Evolutionary conservation across 129 eudicot species (phyloP), one percentile per base, ranked within the genome.

Genomic region (Gnaphalium uliginosum): DNA sequence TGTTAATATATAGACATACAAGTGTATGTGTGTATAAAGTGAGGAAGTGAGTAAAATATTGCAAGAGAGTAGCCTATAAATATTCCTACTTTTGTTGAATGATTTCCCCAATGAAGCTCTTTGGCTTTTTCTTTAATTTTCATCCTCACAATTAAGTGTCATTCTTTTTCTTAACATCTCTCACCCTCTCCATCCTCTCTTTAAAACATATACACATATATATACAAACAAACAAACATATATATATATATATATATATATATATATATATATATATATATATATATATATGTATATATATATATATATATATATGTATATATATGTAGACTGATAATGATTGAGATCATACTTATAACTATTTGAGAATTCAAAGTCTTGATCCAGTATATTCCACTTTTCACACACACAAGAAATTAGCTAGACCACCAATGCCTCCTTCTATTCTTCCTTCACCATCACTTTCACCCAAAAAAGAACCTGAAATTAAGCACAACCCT

Each of bases 51-150:
- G 74, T 77, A 68, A 77, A 77, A 68, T 77, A 77, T 67, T 60
- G 60, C 81, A 24, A 56, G 60, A 76, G 81, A 43, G 50, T 76
- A 43, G 76, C 48, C 76, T 78, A 78, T 59, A 59, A 39, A 69
- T 58, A 69, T 69, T 69, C 76, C 54, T 69, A 69, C 39, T 69
- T 76, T 59, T 78, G 81, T 78, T 60, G 81, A 39, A 78, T 78
- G 75, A 41, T 77, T 68, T 77, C 60, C 13, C 74, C 75, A 77
- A 68, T 29, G 75, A 58, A 68, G 76, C 62, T 69, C 85, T 83
- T 85, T 84, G 88, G 87, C 90, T 84, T 79, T 86, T 82, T 81
- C 73, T 70, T 66, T 37, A 9, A 7, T 8, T 63, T 69, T 70
- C 81, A 63, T 64, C 50, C 81, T 70, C 85, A 48, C 30, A 60